Evolutionary conservation across 257 asterid genomes (phyloP), one percentile per base, ranked within the genome.

Genomic region (Penstemon barbatus): DNA sequence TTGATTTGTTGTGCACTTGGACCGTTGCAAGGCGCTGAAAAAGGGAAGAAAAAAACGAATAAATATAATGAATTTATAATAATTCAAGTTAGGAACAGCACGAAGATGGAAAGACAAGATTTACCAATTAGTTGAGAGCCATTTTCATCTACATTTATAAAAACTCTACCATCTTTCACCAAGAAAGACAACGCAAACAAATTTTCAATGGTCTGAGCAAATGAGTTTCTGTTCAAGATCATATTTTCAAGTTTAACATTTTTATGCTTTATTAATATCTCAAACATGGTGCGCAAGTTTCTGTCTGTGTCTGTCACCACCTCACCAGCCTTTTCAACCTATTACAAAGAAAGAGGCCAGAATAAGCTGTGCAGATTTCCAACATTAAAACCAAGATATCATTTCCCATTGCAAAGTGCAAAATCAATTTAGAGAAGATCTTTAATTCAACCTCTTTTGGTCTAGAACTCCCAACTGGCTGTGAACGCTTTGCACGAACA

Each of bases 151-250:
- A 82, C 74, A 0, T 54, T 43, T 10, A 82, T 66, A 10, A 4
- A 56, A 72, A 73, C 88, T 42, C 92, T 70, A 5, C 90, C 92
- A 54, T 84, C 90, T 79, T 82, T 80, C 10, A 77, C 86, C 66
- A 88, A 72, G 81, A 88, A 84, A 18, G 87, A 85, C 46, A 87
- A 65, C 1, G 86, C 84, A 61, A 87, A 84, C 19, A 88, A 41
- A 71, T 88, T 85, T 68, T 88, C 95, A 10, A 85, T 55, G 3
- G 87, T 83, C 72, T 85, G 85, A 37, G 87, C 85, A 60, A 85
- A 88, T 11, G 89, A 88, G 13, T 42, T 39, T 63, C 74, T 67
- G 74, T 82, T 82, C 71, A 82, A 18, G 6, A 85, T 60, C 57
- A 88, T 77, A 76, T 75, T 78, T 64, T 85, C 89, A 46, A 82